Evolutionary conservation across 768 basidiomycete species (phyloP), one percentile per base, ranked within the genome.

Genomic region (Mycena epipterygia): DNA sequence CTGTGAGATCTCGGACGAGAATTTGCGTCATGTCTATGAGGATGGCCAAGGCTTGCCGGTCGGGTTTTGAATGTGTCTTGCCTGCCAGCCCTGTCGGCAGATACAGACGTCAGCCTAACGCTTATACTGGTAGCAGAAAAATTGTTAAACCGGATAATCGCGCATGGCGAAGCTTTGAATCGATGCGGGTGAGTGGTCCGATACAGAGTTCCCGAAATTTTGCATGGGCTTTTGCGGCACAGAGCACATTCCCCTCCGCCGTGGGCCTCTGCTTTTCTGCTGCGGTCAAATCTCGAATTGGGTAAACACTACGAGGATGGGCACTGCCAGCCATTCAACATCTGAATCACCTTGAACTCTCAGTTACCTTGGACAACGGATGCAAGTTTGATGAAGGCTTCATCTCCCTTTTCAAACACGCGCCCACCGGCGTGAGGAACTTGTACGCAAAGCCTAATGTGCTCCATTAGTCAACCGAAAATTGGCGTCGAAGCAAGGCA

Each of bases 381-480:
- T n/a, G 64, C 56, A 23, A 58, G 25, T 9, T 51, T 30, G 44
- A 66, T 46, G 25, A 58, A 58, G 0, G 0, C 25, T 58, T 66
- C 44, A 39, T 66, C 64, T 2, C 64, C 64, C 13, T n/a, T 58
- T 23, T 66, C 64, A 27, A 66, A 66, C 11, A 51, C 46, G 7
- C 64, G 55, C 0, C 56, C 46, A 14, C 48, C 56, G 21, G 64
- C 64, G 64, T 58, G 46, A 39, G 64, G 64, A 41, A 58, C 44
- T n/a, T 66, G 64, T 39, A 66, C 37, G 23, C 64, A 66, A 4
- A 66, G 56, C 64, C 64, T 66, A 23, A 37, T 37, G 35, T 14
- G 35, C n/a, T n/a, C n/a, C n/a, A n/a, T n/a, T n/a, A n/a, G n/a
- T n/a, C n/a, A n/a, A n/a, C n/a, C n/a, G n/a, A n/a, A n/a, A n/a